Percentiles rank a stretch among this genome's conserved stretches.
These are phyloP conservation scores for Erysimum cheiri DNA, from an alignment of 441 rosid species.

Conservation along the genomic window DNA sequence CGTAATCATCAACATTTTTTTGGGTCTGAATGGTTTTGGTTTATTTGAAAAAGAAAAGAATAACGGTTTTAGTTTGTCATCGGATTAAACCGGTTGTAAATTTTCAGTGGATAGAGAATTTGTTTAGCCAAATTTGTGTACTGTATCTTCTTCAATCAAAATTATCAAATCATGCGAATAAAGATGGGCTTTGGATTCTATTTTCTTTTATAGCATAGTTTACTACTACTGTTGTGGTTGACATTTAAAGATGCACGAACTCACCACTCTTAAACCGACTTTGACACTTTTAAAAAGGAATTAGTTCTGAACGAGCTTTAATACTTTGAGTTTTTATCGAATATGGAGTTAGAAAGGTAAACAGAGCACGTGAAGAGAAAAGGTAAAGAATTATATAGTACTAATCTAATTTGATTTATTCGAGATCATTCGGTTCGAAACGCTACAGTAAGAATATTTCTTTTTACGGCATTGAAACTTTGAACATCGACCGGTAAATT, in stretches of 20 bases:
- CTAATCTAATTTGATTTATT: constrained; percentile 9
- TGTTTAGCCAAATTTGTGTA: constrained; percentile 17
- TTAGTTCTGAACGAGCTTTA: constrained; percentile 16
- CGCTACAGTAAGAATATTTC: constrained; percentile 14
- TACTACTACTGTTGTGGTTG: constrained; percentile 35
- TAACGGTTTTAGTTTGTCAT: neutral
- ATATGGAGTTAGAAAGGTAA: constrained; percentile 31
- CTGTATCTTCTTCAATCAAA: neutral
- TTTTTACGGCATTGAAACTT: constrained; percentile 22
- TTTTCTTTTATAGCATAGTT: constrained; percentile 9
- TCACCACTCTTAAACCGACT: constrained; percentile 33
- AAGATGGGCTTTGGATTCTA: constrained; percentile 25
- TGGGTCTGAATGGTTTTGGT: neutral
- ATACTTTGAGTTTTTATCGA: constrained; percentile 14
- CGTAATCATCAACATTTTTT: neutral
- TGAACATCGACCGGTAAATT: constrained; percentile 38
- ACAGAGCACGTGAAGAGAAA: constrained; percentile 37
- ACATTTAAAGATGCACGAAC: constrained; percentile 41
- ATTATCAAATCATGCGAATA: constrained; percentile 27
- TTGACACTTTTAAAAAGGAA: constrained; percentile 29
- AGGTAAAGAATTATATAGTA: constrained; percentile 12
- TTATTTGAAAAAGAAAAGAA: no score
- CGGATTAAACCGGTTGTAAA: constrained; percentile 27
- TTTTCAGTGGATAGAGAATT: constrained; percentile 26
- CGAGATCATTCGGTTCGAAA: constrained; percentile 36